Conservation (phyloP, 257 asterid genomes). For the Solanum sitiens region DNA sequence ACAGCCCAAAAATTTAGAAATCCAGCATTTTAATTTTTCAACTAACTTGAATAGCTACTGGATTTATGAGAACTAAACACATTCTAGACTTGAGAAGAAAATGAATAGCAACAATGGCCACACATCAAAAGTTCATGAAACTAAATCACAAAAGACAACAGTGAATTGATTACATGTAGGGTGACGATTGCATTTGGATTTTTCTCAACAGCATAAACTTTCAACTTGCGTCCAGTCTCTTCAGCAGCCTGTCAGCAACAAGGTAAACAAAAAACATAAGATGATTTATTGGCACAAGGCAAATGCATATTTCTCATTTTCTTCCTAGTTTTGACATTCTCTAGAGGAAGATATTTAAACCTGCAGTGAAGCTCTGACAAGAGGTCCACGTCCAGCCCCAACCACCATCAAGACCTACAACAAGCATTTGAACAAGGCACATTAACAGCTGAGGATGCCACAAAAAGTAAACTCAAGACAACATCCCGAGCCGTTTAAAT, state of each 20-base stretch:
- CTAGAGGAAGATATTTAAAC: constrained; percentile 20
- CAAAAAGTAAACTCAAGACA: not conserved
- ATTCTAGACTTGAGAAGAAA: not conserved
- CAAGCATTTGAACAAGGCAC: constrained; percentile 2
- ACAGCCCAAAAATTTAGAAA: not conserved
- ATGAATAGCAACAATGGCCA: not conserved
- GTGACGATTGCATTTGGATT: constrained; percentile 97
- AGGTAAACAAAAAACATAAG: not conserved
- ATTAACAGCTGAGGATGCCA: not conserved
- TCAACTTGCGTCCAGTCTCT: constrained; percentile 85
- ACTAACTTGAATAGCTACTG: not conserved
- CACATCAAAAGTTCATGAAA: not conserved
- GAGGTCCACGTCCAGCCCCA: constrained; percentile 99
- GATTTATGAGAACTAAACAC: not conserved
- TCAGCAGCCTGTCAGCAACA: constrained; percentile 72
- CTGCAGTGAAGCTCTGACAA: constrained; percentile 96
- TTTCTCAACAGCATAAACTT: constrained; percentile 93
- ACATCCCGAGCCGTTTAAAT: not conserved
- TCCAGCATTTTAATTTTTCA: not conserved
- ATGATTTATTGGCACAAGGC: not conserved
- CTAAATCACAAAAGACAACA: not conserved
- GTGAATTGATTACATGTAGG: constrained; percentile 63
- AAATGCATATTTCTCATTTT: not conserved
- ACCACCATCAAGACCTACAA: constrained; percentile 93
- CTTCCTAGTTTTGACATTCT: not conserved